Percentiles rank a stretch among this genome's conserved stretches.
Conservation (phyloP, 1,284 basidiomycete genomes). For the Irpex sp. region DNA sequence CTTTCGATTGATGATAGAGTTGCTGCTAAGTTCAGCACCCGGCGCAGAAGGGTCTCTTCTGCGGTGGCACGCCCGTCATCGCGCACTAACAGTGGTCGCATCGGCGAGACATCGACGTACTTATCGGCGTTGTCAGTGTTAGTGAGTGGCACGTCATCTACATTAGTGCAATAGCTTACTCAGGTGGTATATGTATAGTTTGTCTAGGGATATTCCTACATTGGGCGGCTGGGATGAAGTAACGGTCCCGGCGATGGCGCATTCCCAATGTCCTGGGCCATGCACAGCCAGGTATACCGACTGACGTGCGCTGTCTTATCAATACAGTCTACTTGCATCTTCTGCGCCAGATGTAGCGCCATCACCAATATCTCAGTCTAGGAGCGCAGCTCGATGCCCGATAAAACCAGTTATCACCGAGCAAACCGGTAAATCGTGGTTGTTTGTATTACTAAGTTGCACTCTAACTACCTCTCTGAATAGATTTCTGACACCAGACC, state of each 20-base stretch:
- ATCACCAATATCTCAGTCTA: too few relatives aligned
- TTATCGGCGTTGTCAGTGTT: neutral
- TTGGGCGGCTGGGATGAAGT: neutral
- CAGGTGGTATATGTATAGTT: neutral
- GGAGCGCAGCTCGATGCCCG: too few relatives aligned
- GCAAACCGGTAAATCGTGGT: neutral
- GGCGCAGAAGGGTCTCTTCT: neutral
- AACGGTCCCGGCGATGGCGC: neutral
- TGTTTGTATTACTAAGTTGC: neutral
- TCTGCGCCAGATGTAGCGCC: too few relatives aligned
- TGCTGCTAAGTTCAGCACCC: neutral
- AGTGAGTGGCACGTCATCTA: neutral
- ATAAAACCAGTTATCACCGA: neutral
- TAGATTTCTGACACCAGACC: too few relatives aligned
- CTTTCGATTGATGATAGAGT: neutral
- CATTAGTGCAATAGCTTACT: neutral
- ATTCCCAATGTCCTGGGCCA: too few relatives aligned
- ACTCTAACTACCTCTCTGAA: too few relatives aligned
- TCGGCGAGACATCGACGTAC: neutral
- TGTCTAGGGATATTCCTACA: neutral
- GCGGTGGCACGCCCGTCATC: too few relatives aligned
- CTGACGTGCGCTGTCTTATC: too few relatives aligned
- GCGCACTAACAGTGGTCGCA: too few relatives aligned
- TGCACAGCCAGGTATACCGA: too few relatives aligned
- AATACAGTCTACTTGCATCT: too few relatives aligned